Evolutionary conservation across 768 basidiomycete genomes (phyloP), one percentile per base, ranked within the genome.

Genomic region (Lactifluus volemus): DNA sequence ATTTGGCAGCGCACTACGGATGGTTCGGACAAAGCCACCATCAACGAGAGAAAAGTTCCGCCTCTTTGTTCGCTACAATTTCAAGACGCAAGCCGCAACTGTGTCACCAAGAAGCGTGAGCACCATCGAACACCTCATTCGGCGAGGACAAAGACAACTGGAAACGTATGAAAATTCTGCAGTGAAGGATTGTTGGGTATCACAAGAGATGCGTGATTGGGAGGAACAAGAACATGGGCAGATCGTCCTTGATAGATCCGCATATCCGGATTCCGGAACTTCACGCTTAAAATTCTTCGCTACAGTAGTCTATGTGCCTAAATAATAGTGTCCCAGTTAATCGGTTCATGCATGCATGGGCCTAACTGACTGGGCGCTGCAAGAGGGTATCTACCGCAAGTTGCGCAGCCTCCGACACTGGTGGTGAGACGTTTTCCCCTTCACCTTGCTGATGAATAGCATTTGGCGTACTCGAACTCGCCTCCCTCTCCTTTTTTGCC

Each of bases 171-270:
- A 89, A 72, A 80, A 79, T 56, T 68, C 76, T 6, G 78, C 79
- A 4, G 86, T 92, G 56, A 86, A 76, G 65, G 85, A 92, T 68
- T 89, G 87, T 68, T 85, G 81, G 75, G 81, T 92, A 32, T 89
- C 86, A 12, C 75, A 76, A 54, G 81, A 81, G 48, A 92, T 91
- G 88, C 66, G 74, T 47, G 74, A 78, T 52, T 92, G 90, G 91
- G 79, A 80, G 36, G 73, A 55, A 59, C 42, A 65, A 70, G 17
- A 72, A 66, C 58, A 67, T 63, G 49, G 36, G 41, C 32, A 51
- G 11, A 45, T 9, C 47, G 34, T 15, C 34, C 14, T 49, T 56
- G 29, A 63, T 52, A 12, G n/a, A 34, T 6, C 5, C 30, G 42
- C 59, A 60, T 14, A 44, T 41, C 17, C n/a, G 44, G 15, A 8